Evolutionary conservation across 2,329 filamentous ascomycete species (phyloP), one percentile per base, ranked within the genome.

Genomic region (Cladosporium sphaerospermum): DNA sequence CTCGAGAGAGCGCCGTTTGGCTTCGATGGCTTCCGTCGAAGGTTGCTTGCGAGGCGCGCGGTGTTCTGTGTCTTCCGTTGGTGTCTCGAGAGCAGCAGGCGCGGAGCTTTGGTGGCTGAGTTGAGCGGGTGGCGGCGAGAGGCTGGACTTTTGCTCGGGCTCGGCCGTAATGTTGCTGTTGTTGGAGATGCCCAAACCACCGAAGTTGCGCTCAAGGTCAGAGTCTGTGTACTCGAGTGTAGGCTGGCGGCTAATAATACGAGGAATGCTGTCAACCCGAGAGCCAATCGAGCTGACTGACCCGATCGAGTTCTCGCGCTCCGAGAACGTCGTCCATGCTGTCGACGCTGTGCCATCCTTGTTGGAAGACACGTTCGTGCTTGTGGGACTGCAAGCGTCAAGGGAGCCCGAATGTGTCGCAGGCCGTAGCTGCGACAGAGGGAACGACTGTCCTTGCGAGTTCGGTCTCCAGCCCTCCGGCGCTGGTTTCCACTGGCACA

Each of bases 401-500:
- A 84, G 9, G 2, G 51, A 53, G n/a, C 40, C 40, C 23, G 51
- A 47, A 11, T 47, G 51, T n/a, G 51, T 43, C 11, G 84, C 79
- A 60, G 87, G 83, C 34, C 86, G 82, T 28, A 88, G 73, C 23
- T 77, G 78, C 1, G 86, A 82, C 1, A 73, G 71, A 75, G 83
- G 78, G 40, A 84, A 79, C 2, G 79, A 45, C 54, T 64, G 60
- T 14, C 60, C 59, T 23, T 73, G 46, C 31, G 63, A 67, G 9
- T 42, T 40, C 18, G 73, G 72, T 31, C 71, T 74, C 75, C 74
- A 77, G 31, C 82, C 80, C 53, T 80, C 78, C 11, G 82, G 79
- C 7, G 90, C 86, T 5, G 90, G 82, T 65, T 92, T 95, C 93
- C 93, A 99, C 64, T 95, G 88, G 65, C 93, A 99, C 28, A 96